Evolutionary conservation across 345 rosid genomes (phyloP).

Genomic region (Citrus maxima): DNA sequence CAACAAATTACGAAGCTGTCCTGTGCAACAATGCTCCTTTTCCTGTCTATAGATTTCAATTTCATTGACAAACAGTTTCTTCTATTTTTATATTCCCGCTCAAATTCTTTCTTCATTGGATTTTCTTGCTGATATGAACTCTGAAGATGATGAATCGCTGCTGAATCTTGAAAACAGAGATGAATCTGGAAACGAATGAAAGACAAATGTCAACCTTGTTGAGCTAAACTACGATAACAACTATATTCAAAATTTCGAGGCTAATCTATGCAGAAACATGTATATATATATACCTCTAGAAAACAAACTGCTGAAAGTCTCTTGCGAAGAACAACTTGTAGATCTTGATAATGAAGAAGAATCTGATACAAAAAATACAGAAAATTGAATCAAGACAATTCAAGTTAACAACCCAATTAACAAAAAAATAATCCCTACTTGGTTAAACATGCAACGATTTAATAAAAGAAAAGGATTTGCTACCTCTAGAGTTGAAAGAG

Average conservation of each 20-base stretch:
- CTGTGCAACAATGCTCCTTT: neutral
- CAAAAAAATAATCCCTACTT: neutral
- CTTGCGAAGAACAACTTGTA: constrained; percentile 40
- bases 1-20: neutral
- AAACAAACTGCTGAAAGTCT: constrained; percentile 41
- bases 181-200: constrained; percentile 26
- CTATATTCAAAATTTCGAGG: neutral
- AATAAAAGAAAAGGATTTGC: neutral
- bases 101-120: constrained; percentile 24
- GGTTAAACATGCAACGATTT: neutral
- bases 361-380: constrained; percentile 21
- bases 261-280: neutral
- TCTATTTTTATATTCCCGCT: constrained; percentile 9
- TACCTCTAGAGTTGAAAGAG: constrained; percentile 63
- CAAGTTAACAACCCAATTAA: neutral
- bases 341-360: constrained; percentile 39
- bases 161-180: constrained; percentile 32
- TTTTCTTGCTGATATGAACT: constrained; percentile 17
- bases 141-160: constrained; percentile 33
- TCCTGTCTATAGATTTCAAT: neutral
- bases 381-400: neutral
- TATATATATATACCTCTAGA: constrained; percentile 33
- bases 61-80: neutral
- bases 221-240: neutral
- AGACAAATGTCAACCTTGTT: neutral